Conservation (phyloP, 306 rosid species). For the Potentilla sterilis region DNA sequence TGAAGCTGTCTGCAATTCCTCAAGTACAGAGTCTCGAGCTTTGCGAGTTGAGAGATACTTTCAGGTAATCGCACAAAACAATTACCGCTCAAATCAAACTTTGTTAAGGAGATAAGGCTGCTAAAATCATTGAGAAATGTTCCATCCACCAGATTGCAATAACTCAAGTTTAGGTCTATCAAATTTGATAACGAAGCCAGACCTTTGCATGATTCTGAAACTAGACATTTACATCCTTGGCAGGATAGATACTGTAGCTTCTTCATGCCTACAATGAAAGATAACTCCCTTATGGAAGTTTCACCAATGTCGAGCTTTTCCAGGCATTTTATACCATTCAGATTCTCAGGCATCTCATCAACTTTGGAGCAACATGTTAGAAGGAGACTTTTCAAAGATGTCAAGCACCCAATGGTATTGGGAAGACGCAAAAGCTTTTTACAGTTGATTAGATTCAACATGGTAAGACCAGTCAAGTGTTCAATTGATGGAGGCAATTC, state of each 20-base stretch:
- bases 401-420: slow-evolving; percentile 8
- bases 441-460: slow-evolving; percentile 16
- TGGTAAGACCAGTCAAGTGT: slow-evolving; percentile 3
- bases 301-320: slow-evolving; percentile 10
- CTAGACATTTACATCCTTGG: neutral
- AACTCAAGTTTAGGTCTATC: slow-evolving; percentile 12
- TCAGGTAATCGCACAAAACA: neutral
- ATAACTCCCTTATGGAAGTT: slow-evolving; percentile 13
- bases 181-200: neutral
- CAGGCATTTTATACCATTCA: slow-evolving; percentile 16
- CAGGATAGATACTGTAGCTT: slow-evolving; percentile 2
- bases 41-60: neutral
- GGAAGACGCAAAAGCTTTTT: slow-evolving; percentile 22
- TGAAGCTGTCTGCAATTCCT: neutral
- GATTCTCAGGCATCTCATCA: slow-evolving; percentile 15
- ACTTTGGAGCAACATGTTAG: slow-evolving; percentile 16
- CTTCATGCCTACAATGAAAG: slow-evolving; percentile 1
- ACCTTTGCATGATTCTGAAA: neutral
- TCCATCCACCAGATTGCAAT: slow-evolving; percentile 21
- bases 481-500: neutral
- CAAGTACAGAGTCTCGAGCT: neutral
- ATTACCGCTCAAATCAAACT: neutral
- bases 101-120: neutral
- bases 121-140: neutral
- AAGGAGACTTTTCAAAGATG: slow-evolving; percentile 10